phyloP scores from a whole-genome alignment of 495 filamentous ascomycete genomes.

The Penicillium desertorum region DNA sequence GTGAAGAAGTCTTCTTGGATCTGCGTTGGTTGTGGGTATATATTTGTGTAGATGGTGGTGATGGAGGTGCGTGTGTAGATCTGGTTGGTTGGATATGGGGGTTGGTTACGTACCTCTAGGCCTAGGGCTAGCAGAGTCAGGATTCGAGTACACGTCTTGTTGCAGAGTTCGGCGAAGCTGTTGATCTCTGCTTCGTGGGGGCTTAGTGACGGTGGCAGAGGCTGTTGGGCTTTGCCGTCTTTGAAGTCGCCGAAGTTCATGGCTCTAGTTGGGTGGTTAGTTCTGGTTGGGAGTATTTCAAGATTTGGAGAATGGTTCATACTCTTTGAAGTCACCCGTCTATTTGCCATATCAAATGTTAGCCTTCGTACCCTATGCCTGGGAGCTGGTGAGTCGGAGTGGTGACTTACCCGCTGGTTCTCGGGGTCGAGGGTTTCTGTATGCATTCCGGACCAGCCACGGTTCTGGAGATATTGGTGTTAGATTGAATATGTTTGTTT shows the following conservation, averaged over 20 bases:
- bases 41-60: not conserved
- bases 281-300: constrained; percentile 5
- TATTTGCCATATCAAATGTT: constrained; percentile 28
- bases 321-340: constrained; percentile 95
- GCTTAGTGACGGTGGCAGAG: constrained; percentile 66
- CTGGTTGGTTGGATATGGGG: not conserved
- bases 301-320: constrained; percentile 10
- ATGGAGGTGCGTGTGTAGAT: not conserved
- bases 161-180: constrained; percentile 67
- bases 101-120: constrained; percentile 52
- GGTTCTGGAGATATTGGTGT: constrained; percentile 54
- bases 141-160: constrained; percentile 68
- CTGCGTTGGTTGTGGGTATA: constrained; percentile 27
- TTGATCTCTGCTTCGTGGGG: constrained; percentile 59
- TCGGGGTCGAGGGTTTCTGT: constrained; percentile 83
- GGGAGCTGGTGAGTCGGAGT: not conserved
- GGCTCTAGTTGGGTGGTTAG: constrained; percentile 54
- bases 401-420: constrained; percentile 65
- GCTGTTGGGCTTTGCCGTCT: constrained; percentile 72
- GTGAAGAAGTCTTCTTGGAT: constrained; percentile 69
- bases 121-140: constrained; percentile 74
- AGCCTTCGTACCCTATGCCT: constrained; percentile 10
- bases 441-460: constrained; percentile 88
- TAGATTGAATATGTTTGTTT: not conserved
- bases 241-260: constrained; percentile 88